These are phyloP conservation scores for Hymenoscyphus fructigenus DNA, from an alignment of 2,329 filamentous ascomycete genomes.

Conservation along the genomic window DNA sequence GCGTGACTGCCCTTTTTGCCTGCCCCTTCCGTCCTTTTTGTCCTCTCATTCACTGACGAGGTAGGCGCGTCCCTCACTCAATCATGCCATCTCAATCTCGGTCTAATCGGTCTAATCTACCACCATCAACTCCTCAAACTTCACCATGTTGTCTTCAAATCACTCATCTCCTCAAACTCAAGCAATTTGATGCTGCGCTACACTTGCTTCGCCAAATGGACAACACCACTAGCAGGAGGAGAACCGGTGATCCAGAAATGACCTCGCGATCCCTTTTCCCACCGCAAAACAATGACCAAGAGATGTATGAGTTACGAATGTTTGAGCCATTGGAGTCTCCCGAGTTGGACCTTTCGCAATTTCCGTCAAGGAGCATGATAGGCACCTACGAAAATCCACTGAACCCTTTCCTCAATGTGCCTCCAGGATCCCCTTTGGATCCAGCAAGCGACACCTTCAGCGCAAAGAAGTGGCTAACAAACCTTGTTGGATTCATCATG, in stretches of 20 bases:
- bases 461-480: constrained; percentile 48
- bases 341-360: neutral
- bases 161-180: neutral
- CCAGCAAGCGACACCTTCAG: constrained; percentile 52
- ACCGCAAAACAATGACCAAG: neutral
- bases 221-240: neutral
- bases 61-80: neutral
- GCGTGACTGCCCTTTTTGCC: neutral
- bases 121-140: neutral
- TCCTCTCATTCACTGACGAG: neutral
- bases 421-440: constrained; percentile 41
- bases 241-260: neutral
- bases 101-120: neutral
- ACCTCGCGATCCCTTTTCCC: too few species aligned
- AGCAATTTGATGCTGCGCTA: neutral
- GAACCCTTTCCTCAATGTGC: constrained; percentile 20
- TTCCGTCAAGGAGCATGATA: neutral
- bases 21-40: neutral
- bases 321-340: neutral
- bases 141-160: neutral
- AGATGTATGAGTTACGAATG: neutral
- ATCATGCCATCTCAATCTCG: neutral
- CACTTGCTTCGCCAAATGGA: neutral
- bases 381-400: neutral
- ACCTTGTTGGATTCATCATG: constrained; percentile 34